A percentile compares a stretch with the other conserved stretches of the same genome.
phyloP scores from a whole-genome alignment of 768 basidiomycete species.

The Agaricus subrufescens region DNA sequence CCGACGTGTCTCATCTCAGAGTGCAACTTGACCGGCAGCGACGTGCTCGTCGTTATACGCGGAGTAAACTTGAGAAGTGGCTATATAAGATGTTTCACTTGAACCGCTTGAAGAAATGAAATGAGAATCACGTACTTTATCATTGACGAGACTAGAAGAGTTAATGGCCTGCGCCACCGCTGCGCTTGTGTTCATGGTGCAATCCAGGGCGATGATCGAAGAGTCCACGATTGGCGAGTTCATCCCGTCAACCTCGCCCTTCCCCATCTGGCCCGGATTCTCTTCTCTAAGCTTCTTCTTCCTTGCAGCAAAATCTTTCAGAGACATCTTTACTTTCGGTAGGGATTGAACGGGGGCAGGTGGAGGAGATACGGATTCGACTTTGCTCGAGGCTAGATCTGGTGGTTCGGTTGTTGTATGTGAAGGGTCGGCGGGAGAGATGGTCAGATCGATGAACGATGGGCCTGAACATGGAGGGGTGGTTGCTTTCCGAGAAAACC shows the following conservation, averaged over 20 bases:
- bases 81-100: neutral
- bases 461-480: too few relatives aligned
- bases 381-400: too few relatives aligned
- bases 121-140: neutral
- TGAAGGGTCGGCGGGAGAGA: neutral
- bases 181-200: neutral
- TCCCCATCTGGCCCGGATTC: neutral
- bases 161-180: neutral
- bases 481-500: too few relatives aligned
- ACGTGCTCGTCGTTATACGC: neutral
- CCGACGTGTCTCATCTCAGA: neutral
- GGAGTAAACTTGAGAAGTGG: neutral
- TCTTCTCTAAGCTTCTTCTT: slow-evolving; percentile 52
- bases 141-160: too few relatives aligned
- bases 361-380: neutral
- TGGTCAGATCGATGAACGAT: too few relatives aligned
- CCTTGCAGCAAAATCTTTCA: slow-evolving; percentile 53
- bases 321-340: slow-evolving; percentile 51
- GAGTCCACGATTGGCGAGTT: slow-evolving; percentile 7
- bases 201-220: too few relatives aligned
- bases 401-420: neutral
- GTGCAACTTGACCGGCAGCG: neutral
- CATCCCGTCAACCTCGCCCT: neutral
- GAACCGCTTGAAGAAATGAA: neutral
- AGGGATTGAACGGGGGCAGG: slow-evolving; percentile 12